Evolutionary conservation across 495 filamentous ascomycete genomes (phyloP).

Genomic region (Viridothelium virens): DNA sequence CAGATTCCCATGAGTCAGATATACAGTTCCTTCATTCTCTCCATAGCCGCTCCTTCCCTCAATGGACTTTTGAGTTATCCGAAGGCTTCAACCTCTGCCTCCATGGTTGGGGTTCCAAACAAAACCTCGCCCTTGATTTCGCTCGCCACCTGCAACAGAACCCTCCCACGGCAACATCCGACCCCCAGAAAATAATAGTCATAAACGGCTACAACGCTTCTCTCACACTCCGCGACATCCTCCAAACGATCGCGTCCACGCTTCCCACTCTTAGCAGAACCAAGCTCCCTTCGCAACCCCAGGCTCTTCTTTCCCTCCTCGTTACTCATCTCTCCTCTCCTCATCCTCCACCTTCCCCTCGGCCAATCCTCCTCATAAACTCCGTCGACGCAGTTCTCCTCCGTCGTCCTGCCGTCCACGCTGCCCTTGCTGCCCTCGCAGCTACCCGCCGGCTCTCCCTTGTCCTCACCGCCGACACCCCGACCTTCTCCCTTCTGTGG

Average conservation of each 20-base stretch:
- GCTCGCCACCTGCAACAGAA: conserved; percentile 58
- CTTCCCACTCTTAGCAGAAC: conserved; percentile 49
- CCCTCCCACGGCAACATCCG: conserved; percentile 19
- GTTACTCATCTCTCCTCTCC: conserved; percentile 48
- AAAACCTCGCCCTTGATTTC: conserved; percentile 65
- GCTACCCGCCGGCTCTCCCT: conserved; percentile 66
- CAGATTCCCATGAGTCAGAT: conserved; percentile 65
- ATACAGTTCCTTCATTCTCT: conserved; percentile 62
- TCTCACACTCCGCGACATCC: conserved; percentile 68
- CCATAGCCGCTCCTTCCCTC: conserved; percentile 73
- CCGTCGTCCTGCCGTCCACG: conserved; percentile 60
- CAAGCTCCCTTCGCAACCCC: conserved; percentile 54
- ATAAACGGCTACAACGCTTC: conserved; percentile 81
- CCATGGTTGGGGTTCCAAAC: conserved; percentile 88
- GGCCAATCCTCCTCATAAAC: conserved; percentile 75
- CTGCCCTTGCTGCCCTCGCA: conserved; percentile 66
- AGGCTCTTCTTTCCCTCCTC: conserved; percentile 58
- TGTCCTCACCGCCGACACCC: conserved; percentile 75
- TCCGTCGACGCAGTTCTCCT: conserved; percentile 77
- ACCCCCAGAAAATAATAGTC: conserved; percentile 59
- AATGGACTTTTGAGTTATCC: conserved; percentile 87
- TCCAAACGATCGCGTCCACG: conserved; percentile 62
- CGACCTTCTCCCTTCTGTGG: conserved; percentile 83
- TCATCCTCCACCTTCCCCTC: conserved; percentile 33
- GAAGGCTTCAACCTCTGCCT: conserved; percentile 87